Conservation (phyloP, 2,329 filamentous ascomycete genomes). For the Fusarium burgessii region DNA sequence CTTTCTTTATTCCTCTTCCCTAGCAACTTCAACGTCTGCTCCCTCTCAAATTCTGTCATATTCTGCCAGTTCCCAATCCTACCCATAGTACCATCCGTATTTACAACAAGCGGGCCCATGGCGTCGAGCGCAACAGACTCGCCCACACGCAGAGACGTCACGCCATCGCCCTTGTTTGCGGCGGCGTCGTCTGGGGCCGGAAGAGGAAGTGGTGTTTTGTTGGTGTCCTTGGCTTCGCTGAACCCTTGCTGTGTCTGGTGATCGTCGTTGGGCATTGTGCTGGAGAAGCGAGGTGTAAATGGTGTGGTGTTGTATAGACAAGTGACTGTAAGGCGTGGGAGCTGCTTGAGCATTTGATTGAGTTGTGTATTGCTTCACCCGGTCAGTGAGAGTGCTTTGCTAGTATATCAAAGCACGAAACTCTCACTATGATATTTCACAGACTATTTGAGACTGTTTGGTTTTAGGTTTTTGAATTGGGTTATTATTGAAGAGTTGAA, state of each 20-base stretch:
- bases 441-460: neutral
- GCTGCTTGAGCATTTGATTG: slow-evolving; percentile 26
- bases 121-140: slow-evolving; percentile 70
- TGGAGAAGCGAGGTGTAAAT: slow-evolving; percentile 14
- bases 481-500: neutral
- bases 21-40: slow-evolving; percentile 75
- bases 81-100: slow-evolving; percentile 76
- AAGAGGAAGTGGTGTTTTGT: slow-evolving; percentile 28
- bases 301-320: slow-evolving; percentile 12
- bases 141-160: slow-evolving; percentile 43
- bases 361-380: slow-evolving; percentile 14
- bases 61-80: slow-evolving; percentile 79
- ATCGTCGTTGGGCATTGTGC: slow-evolving; percentile 14
- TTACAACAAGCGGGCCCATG: slow-evolving; percentile 79
- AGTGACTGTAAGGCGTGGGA: slow-evolving; percentile 26
- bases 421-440: neutral
- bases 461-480: neutral
- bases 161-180: slow-evolving; percentile 39
- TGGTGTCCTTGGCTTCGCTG: slow-evolving; percentile 8
- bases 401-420: neutral
- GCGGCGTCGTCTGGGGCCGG: slow-evolving; percentile 42
- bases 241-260: slow-evolving; percentile 13
- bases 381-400: neutral
- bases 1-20: slow-evolving; percentile 76
- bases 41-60: slow-evolving; percentile 76